These are phyloP conservation scores for Fusarium lyarnte DNA, from an alignment of 2,329 filamentous ascomycete genomes.

Conservation along the genomic window DNA sequence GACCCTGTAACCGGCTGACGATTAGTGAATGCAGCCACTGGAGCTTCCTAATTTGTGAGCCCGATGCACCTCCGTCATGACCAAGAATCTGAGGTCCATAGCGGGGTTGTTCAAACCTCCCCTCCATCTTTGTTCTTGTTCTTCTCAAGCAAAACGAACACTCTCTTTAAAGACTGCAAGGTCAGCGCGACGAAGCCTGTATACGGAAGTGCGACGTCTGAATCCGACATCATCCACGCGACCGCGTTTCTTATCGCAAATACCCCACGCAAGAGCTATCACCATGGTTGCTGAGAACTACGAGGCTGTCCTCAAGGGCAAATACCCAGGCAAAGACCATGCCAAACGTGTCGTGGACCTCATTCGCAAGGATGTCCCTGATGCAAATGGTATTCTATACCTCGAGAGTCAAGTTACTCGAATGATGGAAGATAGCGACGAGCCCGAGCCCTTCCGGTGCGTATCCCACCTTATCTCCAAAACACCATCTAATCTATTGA, in stretches of 20 bases:
- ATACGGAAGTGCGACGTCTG: background rate
- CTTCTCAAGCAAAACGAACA: background rate
- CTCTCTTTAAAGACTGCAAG: background rate
- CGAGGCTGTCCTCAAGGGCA: constrained; percentile 65
- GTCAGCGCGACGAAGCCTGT: background rate
- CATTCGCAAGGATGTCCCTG: constrained; percentile 73
- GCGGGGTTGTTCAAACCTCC: constrained; percentile 32
- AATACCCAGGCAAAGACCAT: constrained; percentile 88
- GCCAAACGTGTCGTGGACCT: constrained; percentile 83
- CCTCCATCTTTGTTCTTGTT: background rate
- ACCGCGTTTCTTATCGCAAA: background rate
- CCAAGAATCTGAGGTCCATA: constrained; percentile 21
- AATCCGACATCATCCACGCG: background rate
- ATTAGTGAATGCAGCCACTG: constrained; percentile 27
- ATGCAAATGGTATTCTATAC: constrained; percentile 78
- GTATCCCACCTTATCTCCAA: background rate
- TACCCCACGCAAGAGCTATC: constrained; percentile 8
- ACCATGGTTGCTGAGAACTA: constrained; percentile 55
- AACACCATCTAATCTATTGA: background rate
- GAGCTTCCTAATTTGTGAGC: constrained; percentile 38
- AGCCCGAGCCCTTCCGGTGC: constrained; percentile 81
- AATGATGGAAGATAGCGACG: constrained; percentile 90
- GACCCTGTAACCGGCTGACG: constrained; percentile 33
- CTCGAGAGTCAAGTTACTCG: constrained; percentile 85
- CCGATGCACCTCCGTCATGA: constrained; percentile 26